Conservation (phyloP, 306 rosid genomes). For the Vigna mungo region DNA sequence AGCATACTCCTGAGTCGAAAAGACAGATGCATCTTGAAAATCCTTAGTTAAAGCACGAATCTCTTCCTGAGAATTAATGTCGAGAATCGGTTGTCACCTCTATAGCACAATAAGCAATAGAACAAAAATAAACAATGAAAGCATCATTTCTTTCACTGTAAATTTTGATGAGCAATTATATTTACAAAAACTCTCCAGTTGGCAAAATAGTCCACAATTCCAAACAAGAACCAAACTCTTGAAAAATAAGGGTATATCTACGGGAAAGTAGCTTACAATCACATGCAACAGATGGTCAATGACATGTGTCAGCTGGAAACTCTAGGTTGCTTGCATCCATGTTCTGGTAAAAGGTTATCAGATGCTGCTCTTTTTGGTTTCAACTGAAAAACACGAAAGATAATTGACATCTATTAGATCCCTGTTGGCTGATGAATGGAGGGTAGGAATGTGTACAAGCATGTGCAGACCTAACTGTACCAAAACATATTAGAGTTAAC, state of each 20-base stretch:
- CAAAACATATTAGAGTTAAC: slow-evolving; percentile 22
- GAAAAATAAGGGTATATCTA: slow-evolving; percentile 12
- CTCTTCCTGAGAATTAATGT: slow-evolving; percentile 6
- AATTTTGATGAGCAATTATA: slow-evolving; percentile 4
- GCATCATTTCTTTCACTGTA: slow-evolving; percentile 41
- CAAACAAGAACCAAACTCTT: slow-evolving; percentile 40
- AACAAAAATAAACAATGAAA: slow-evolving; percentile 13
- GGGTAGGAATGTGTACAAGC: not conserved
- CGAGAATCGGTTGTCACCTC: not conserved
- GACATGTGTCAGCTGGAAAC: slow-evolving; percentile 53
- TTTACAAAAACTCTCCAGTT: slow-evolving; percentile 27
- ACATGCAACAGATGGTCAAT: slow-evolving; percentile 33
- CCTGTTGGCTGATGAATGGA: not conserved
- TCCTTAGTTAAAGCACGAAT: not conserved
- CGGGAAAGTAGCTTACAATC: slow-evolving; percentile 23
- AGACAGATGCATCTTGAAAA: slow-evolving; percentile 3
- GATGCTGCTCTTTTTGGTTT: slow-evolving; percentile 83
- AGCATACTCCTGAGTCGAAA: not conserved
- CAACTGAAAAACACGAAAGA: slow-evolving; percentile 62
- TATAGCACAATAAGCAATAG: not conserved
- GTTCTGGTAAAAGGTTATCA: slow-evolving; percentile 69
- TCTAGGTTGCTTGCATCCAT: slow-evolving; percentile 78
- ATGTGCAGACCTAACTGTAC: slow-evolving; percentile 27
- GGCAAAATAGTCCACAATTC: slow-evolving; percentile 30
- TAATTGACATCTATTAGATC: slow-evolving; percentile 36